A percentile compares a stretch with the other conserved stretches of the same genome.
Evolutionary conservation across 2,329 filamentous ascomycete species (phyloP).

Genomic region (Diatrype stigma): DNA sequence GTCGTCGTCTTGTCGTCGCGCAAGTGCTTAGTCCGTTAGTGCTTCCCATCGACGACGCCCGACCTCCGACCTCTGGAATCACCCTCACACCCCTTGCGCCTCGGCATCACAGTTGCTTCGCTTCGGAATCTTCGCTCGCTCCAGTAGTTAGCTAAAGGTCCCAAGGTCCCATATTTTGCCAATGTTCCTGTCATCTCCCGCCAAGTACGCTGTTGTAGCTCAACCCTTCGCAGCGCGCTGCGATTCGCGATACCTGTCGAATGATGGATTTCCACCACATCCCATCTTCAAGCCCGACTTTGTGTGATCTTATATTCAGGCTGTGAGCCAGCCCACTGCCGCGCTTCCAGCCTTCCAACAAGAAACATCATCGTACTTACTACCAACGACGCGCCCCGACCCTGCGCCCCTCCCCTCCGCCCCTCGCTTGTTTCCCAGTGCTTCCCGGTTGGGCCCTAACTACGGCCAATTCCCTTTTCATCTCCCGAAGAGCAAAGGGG

Average conservation of each 20-base stretch:
- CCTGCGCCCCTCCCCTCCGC: no score
- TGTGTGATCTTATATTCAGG: constrained; percentile 27
- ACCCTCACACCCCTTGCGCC: no score
- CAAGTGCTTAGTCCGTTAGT: no score
- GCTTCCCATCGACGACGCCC: no score
- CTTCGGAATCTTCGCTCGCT: not conserved
- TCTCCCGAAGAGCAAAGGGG: not conserved
- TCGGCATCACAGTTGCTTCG: no score
- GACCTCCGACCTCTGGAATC: no score
- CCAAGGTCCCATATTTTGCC: constrained; percentile 9
- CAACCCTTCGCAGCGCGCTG: constrained; percentile 18
- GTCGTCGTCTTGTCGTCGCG: not conserved
- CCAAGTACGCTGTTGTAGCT: constrained; percentile 21
- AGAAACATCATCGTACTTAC: no score
- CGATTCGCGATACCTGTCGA: constrained; percentile 18
- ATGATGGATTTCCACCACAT: constrained; percentile 28
- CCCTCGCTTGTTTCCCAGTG: no score
- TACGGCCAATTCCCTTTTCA: no score
- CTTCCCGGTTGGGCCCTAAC: no score
- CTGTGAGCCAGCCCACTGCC: constrained; percentile 21
- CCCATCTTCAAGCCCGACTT: constrained; percentile 21
- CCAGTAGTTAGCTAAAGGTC: not conserved
- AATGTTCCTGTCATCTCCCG: constrained; percentile 26
- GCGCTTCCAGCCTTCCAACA: constrained; percentile 1
- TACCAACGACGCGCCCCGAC: no score